Evolutionary conservation across 139 green algal genomes (phyloP), one percentile per base, ranked within the genome.

Genomic region (Dunaliella sp.): DNA sequence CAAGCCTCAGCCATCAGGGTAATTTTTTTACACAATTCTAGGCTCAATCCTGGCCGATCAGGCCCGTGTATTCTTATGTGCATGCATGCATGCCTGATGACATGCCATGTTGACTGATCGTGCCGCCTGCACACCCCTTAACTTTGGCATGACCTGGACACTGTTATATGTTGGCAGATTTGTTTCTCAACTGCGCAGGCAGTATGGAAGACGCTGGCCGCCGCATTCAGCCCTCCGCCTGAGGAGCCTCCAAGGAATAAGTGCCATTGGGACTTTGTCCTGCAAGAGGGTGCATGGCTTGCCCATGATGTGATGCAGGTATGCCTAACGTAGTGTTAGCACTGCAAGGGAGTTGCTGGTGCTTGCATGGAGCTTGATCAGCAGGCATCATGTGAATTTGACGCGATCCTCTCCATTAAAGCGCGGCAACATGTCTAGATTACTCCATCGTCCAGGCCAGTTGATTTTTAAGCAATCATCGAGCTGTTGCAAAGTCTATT

Each of bases 281-380:
- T 90, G 32, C 86, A 82, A 22, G 89, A 92, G 81, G 86, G 30
- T 34, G 65, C 83, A 2, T 92, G 89, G 89, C 86, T 92, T 1
- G 86, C 89, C 0, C 81, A 89, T 28, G 88, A 91, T 37, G 86
- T 90, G 74, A 90, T 90, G 87, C 87, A 90, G 87, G 87, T 88
- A 26, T 1, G 80, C 34, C n/a, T 33, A 32, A n/a, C n/a, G n/a
- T n/a, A n/a, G n/a, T n/a, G n/a, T n/a, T n/a, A n/a, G n/a, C n/a
- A n/a, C n/a, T n/a, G n/a, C n/a, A n/a, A n/a, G n/a, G n/a, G n/a
- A n/a, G n/a, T n/a, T n/a, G n/a, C n/a, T n/a, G n/a, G n/a, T n/a
- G n/a, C n/a, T n/a, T n/a, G n/a, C n/a, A n/a, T n/a, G n/a, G n/a
- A n/a, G n/a, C n/a, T n/a, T n/a, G n/a, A n/a, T n/a, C n/a, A n/a